phyloP scores from a whole-genome alignment of 2,329 filamentous ascomycete genomes.

The Scedosporium dehoogii region DNA sequence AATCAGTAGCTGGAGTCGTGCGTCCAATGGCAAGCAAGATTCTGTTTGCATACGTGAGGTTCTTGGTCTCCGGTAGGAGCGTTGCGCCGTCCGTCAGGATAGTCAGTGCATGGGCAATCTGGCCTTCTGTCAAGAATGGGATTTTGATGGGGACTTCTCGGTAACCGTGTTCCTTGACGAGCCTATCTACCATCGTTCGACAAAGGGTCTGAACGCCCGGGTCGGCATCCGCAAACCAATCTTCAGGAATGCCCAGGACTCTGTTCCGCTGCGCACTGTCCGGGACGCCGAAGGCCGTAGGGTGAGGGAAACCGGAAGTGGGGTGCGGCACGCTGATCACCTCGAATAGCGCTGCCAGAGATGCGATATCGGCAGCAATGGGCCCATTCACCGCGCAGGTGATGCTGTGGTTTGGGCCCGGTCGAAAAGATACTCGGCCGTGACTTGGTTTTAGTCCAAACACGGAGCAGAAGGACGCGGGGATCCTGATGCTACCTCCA shows the following conservation, averaged over 20 bases:
- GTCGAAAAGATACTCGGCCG: conserved; percentile 52
- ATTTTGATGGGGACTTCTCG: conserved; percentile 44
- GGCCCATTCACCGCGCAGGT: conserved; percentile 59
- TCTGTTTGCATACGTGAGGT: conserved; percentile 51
- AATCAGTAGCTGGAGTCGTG: conserved; percentile 54
- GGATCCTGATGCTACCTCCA: conserved; percentile 66
- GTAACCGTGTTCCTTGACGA: conserved; percentile 44
- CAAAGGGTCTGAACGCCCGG: conserved; percentile 32
- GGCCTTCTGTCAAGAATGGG: conserved; percentile 51
- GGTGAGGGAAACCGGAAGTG: conserved; percentile 40
- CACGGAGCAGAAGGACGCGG: conserved; percentile 60
- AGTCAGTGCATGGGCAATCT: conserved; percentile 63
- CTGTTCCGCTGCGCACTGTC: conserved; percentile 23
- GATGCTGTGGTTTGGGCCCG: conserved; percentile 46
- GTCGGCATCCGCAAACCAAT: conserved; percentile 47
- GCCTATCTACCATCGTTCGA: conserved; percentile 35
- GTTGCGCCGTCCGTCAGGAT: conserved; percentile 55
- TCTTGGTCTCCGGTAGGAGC: conserved; percentile 32
- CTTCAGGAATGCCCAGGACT: conserved; percentile 52
- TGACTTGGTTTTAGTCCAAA: conserved; percentile 67
- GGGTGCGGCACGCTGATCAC: conserved; percentile 56
- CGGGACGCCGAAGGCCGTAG: conserved; percentile 15
- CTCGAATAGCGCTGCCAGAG: conserved; percentile 56
- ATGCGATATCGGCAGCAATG: conserved; percentile 55
- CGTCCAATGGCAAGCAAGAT: conserved; percentile 56